Evolutionary conservation across 805 yeast species (phyloP).

Genomic region (Candida anglica): DNA sequence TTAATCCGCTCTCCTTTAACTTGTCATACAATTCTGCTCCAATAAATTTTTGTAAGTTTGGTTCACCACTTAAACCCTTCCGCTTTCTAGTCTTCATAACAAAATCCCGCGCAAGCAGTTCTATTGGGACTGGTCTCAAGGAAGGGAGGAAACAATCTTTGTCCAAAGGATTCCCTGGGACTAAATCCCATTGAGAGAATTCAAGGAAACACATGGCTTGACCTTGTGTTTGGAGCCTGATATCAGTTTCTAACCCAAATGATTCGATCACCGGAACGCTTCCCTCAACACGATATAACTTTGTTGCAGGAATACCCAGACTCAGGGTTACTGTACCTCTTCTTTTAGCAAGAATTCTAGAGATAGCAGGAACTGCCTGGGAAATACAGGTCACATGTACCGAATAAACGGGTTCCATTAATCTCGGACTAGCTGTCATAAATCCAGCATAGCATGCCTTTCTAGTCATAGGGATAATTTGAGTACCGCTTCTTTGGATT

Average conservation of each 20-base stretch:
- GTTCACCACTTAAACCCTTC: constrained; percentile 79
- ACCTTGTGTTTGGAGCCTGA: constrained; percentile 74
- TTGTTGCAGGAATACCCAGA: constrained; percentile 68
- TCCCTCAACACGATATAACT: constrained; percentile 57
- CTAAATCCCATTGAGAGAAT: constrained; percentile 69
- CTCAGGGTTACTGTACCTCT: constrained; percentile 55
- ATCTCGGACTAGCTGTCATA: constrained; percentile 69
- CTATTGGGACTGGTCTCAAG: constrained; percentile 68
- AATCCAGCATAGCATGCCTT: constrained; percentile 82
- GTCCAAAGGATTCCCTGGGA: constrained; percentile 92
- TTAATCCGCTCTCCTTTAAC: constrained; percentile 47
- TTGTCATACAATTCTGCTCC: constrained; percentile 55
- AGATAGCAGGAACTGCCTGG: constrained; percentile 44
- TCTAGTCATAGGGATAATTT: constrained; percentile 76
- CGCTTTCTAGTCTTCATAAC: constrained; percentile 84
- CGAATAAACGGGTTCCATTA: constrained; percentile 78
- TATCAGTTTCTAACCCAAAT: constrained; percentile 82
- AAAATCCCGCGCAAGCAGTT: constrained; percentile 80
- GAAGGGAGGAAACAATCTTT: constrained; percentile 56
- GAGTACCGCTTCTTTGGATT: constrained; percentile 51
- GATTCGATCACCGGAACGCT: constrained; percentile 86
- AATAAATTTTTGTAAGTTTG: constrained; percentile 61
- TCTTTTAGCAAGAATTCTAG: constrained; percentile 51
- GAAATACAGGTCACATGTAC: constrained; percentile 53
- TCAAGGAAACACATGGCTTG: constrained; percentile 65